Evolutionary conservation across 2,329 filamentous ascomycete genomes (phyloP), one percentile per base, ranked within the genome.

Genomic region (Colletotrichum sp.): DNA sequence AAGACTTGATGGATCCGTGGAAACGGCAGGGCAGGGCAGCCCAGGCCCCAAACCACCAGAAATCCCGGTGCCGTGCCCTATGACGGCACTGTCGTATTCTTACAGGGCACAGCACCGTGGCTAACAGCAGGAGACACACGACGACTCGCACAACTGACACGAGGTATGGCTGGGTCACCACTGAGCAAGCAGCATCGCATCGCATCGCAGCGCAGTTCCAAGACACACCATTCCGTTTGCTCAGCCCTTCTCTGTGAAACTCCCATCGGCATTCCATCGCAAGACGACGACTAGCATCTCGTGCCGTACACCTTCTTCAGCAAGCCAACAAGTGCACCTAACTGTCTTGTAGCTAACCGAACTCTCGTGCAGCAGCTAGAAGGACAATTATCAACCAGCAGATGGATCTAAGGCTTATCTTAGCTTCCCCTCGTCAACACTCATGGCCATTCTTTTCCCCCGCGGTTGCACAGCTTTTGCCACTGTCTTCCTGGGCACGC

Each of bases 401-500:
- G 68, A 55, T 72, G 48, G 43, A 24, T 43, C 34, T 48, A 39
- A 15, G 48, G 65, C 48, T 67, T 36, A 67, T 57, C 65, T 36
- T 26, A 43, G 32, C 36, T 30, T 16, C 26, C 24, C 36, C 57
- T 70, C 67, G 24, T 43, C 43, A 32, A 16, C 13, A 18, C 55
- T 36, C 57, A 26, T 36, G 18, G 43, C n/a, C 66, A 24, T 64
- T 30, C 59, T 61, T 65, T 48, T n/a, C 57, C 69, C 55, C 65
- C 73, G 63, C 64, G 39, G 74, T 73, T 76, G 64, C 64, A 65
- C 34, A 65, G 39, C 65, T 39, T 75, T 69, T 65, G 73, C 73
- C 74, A 69, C 70, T 74, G 34, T 64, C 74, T 76, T 68, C 70
- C 70, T 69, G 48, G 74, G 43, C 64, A 28, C 43, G 74, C 74